Conservation (phyloP, 1,284 basidiomycete species). For the Stereum hirsutum region DNA sequence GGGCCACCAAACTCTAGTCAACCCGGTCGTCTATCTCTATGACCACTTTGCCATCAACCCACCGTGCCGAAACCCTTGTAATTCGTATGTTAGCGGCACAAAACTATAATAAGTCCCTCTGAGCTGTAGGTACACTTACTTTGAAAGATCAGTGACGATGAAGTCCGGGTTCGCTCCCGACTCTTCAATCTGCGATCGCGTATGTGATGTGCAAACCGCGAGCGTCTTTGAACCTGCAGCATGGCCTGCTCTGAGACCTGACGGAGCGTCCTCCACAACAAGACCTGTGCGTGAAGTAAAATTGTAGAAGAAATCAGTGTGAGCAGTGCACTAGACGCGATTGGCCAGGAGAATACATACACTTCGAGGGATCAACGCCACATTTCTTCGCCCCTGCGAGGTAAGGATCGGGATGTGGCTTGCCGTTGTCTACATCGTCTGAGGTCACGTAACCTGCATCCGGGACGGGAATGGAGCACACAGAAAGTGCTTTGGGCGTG, state of each 20-base stretch:
- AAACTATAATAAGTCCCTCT: too few species aligned
- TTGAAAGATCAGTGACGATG: slow-evolving; percentile 42
- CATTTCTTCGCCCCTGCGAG: slow-evolving; percentile 48
- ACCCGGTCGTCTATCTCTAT: neutral
- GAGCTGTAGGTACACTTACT: slow-evolving; percentile 34
- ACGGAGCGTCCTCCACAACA: slow-evolving; percentile 80
- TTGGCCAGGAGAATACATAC: too few species aligned
- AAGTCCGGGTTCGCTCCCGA: slow-evolving; percentile 42
- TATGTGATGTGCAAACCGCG: slow-evolving; percentile 77
- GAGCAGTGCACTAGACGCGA: too few species aligned
- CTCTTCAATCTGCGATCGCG: slow-evolving; percentile 37
- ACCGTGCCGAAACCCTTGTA: slow-evolving; percentile 19
- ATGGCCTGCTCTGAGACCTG: slow-evolving; percentile 64
- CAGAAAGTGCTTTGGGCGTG: slow-evolving; percentile 51
- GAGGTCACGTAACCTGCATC: slow-evolving; percentile 56
- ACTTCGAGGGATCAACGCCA: slow-evolving; percentile 38
- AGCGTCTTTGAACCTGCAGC: slow-evolving; percentile 68
- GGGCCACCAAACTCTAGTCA: too few species aligned
- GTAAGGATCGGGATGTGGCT: slow-evolving; percentile 80
- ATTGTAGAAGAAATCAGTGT: neutral
- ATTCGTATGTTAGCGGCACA: too few species aligned
- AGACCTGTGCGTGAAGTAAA: slow-evolving; percentile 37
- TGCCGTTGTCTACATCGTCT: slow-evolving; percentile 66
- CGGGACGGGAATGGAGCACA: slow-evolving; percentile 49
- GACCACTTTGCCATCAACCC: slow-evolving; percentile 15